Base-by-base conservation (phyloP, 768 basidiomycete species). In the Auricularia heimuer region DNA sequence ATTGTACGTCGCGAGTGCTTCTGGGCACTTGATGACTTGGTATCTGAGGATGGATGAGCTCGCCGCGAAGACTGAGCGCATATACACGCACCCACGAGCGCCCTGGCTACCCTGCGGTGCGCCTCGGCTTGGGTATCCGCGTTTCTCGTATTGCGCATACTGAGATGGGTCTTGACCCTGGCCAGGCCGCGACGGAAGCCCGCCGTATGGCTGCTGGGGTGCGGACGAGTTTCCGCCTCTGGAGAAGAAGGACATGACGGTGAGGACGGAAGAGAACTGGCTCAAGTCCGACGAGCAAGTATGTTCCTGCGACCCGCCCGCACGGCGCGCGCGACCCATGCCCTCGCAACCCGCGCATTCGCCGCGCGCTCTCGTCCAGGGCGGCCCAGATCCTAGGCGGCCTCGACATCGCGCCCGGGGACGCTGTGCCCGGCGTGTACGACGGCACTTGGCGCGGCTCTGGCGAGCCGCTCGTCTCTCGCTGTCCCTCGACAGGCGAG, bases 401-500 rank as follows among this genome's bases (percentile, higher is more conserved):
- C 1, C 73, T 92, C 62, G 86, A 84, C 68, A 83, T 93, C 64
- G 69, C 80, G 6, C 78, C 80, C 4, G 73, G 77, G n/a, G 77
- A 77, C 12, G 86, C 88, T 62, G 70, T 90, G 16, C 75, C 80
- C 11, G 92, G 92, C 2, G 89, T 94, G 18, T 94, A 90, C 70
- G 88, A 94, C 71, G 92, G 92, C 42, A 76, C 81, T 69, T 94
- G 92, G 92, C 78, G 80, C 65, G 92, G 92, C 24, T 70, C 67
- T 81, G 92, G 92, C 2, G 87, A 88, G 63, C 64, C 90, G 3
- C 71, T 90, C 18, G 77, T 82, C 68, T 91, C 89, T 62, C 71
- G 83, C 18, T 96, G 94, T 73, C 94, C 94, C 14, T 85, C 92
- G 8, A 96, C 94, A 16, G 93, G 93, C 2, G 93, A 96, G 72